A percentile compares a stretch with the other conserved stretches of the same genome.
Evolutionary conservation across 1,284 basidiomycete genomes (phyloP).

Genomic region (Wolfiporia cocos): DNA sequence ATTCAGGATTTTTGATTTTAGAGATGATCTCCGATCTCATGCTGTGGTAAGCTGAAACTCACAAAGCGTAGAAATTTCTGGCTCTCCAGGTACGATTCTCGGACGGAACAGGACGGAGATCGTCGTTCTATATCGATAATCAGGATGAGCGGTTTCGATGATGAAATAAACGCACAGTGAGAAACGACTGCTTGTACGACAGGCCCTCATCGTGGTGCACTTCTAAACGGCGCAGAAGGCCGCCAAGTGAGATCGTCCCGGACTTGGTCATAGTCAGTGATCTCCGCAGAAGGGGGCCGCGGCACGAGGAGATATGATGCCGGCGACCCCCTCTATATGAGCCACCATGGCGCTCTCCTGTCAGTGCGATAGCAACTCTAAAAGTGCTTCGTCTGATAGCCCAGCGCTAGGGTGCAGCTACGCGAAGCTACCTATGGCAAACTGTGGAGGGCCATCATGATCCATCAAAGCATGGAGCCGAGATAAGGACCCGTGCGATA

Average conservation of each 20-base stretch:
- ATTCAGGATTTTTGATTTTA: too few species aligned
- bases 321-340: background rate
- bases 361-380: background rate
- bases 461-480: too few species aligned
- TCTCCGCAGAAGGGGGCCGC: background rate
- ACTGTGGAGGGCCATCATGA: too few species aligned
- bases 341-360: background rate
- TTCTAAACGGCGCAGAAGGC: constrained; percentile 1
- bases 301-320: background rate
- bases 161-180: too few species aligned
- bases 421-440: too few species aligned
- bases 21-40: too few species aligned
- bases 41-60: constrained; percentile 22
- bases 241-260: background rate
- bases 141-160: too few species aligned
- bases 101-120: constrained; percentile 52
- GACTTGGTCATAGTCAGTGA: constrained; percentile 1
- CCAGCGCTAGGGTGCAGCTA: too few species aligned
- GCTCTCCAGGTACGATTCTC: constrained; percentile 54
- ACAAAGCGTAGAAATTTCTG: constrained; percentile 65
- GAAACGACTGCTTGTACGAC: constrained; percentile 23
- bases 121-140: constrained; percentile 44
- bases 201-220: constrained; percentile 6
- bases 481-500: too few species aligned
- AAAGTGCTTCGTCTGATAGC: background rate